phyloP scores from a whole-genome alignment of 352 stramenopile species.

The Globisporangium emineosum region DNA sequence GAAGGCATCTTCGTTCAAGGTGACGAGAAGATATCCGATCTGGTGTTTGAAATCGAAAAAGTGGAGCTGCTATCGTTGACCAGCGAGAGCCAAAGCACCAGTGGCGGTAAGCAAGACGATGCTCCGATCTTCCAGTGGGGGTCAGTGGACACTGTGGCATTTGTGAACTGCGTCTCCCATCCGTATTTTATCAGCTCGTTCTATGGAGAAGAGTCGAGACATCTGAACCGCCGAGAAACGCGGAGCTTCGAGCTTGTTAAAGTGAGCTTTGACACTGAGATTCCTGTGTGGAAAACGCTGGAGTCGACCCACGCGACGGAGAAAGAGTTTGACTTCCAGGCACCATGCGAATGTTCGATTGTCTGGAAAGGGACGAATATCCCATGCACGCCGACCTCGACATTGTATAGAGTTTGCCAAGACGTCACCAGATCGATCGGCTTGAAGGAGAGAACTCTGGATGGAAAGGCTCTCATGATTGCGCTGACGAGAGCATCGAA shows the following conservation, averaged over 20 bases:
- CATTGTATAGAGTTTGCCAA: constrained; percentile 32
- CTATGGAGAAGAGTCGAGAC: constrained; percentile 50
- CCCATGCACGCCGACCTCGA: constrained; percentile 29
- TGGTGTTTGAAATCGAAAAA: constrained; percentile 75
- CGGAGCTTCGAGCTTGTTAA: constrained; percentile 73
- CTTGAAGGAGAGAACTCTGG: constrained; percentile 47
- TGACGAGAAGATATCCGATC: constrained; percentile 30
- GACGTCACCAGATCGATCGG: constrained; percentile 31
- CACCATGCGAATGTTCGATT: constrained; percentile 33
- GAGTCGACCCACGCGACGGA: constrained; percentile 15
- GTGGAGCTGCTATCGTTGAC: constrained; percentile 44
- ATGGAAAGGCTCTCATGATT: constrained; percentile 34
- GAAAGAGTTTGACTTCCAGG: constrained; percentile 16
- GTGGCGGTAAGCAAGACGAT: constrained; percentile 29
- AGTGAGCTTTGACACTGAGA: constrained; percentile 55
- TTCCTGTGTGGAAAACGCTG: constrained; percentile 66
- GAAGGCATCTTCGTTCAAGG: constrained; percentile 38
- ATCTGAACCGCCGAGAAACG: constrained; percentile 41
- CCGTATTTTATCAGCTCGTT: constrained; percentile 78
- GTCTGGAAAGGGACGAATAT: constrained; percentile 31
- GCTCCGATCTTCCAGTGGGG: constrained; percentile 42
- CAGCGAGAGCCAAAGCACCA: constrained; percentile 15
- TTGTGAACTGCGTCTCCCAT: constrained; percentile 60
- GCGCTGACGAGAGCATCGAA: constrained; percentile 31
- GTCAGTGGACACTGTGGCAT: constrained; percentile 30